A percentile compares a stretch with the other conserved stretches of the same genome.
These are phyloP conservation scores for Tinospora cordifolia DNA, from an alignment of 164 flowering plant species.

Conservation along the genomic window DNA sequence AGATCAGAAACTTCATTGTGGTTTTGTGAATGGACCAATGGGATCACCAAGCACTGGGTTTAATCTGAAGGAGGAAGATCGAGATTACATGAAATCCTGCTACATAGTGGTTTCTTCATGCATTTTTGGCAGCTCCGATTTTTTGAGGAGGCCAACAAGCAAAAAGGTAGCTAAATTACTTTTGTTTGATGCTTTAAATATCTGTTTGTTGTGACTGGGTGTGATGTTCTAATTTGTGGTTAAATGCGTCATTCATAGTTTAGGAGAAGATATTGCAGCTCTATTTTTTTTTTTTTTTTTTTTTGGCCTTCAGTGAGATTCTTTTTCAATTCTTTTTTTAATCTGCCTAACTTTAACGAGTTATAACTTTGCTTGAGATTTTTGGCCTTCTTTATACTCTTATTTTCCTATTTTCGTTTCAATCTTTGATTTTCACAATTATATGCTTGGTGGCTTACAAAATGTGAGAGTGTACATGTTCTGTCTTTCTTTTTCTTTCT, in stretches of 20 bases:
- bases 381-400: background rate
- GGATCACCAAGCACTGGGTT: constrained; percentile 66
- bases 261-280: background rate
- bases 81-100: constrained; percentile 58
- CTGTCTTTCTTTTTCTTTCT: background rate
- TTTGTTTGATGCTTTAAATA: background rate
- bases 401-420: background rate
- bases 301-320: background rate
- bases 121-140: constrained; percentile 93
- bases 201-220: background rate
- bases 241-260: background rate
- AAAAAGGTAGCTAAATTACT: constrained; percentile 40
- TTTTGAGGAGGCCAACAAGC: constrained; percentile 74
- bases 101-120: constrained; percentile 79
- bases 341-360: background rate
- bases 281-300: background rate
- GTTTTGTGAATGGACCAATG: constrained; percentile 66
- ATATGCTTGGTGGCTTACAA: background rate
- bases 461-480: background rate
- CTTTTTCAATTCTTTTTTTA: background rate
- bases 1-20: constrained; percentile 84
- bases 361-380: background rate
- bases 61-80: constrained; percentile 62
- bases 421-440: background rate
- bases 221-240: background rate